Base-by-base conservation (phyloP, 768 basidiomycete genomes). In the Xerocomellus chrysenteron region DNA sequence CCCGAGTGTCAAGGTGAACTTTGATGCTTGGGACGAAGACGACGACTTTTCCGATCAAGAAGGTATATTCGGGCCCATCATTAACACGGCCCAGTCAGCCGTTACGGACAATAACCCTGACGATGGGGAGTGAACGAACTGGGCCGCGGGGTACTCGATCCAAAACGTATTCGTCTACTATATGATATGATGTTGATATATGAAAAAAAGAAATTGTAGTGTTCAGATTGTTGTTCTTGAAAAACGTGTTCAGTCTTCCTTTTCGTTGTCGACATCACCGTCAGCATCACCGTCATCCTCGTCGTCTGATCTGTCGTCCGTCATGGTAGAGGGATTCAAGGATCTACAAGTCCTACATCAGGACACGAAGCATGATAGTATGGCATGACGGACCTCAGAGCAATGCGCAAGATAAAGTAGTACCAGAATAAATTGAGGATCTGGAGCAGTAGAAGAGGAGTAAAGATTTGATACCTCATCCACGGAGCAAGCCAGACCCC, bases 351-450 rank as follows among this genome's bases (percentile, higher is more conserved):
- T 2, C 50, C 16, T 48, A 33, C 5, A 46, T 70, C 32, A 66
- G 53, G 41, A 42, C 39, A n/a, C 19, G 57, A 33, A 42, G 5
- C 28, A 54, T 16, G 17, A 13, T 2, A 26, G 30, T 16, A n/a
- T 32, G 24, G 21, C 1, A 33, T 13, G 43, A 75, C 85, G 43
- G 59, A 93, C 92, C 89, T 80, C 47, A 80, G 71, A 16, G 88
- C 76, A 50, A 96, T 88, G 52, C 92, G 85, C 69, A 82, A 72
- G 70, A 98, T 94, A 28, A 94, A 77, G 73, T 78, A 85, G 71
- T 91, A 96, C 95, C 95, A 98, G 78, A 97, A 97, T 26, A 96
- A 56, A 68, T 98, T 98, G 64, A 99, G 78, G 40, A 83, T 62
- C 68, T 94, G 92, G 16, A 99, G 78, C 0, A 92, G 74, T 7